Base-by-base conservation (phyloP, 2,329 filamentous ascomycete species). In the Nigrograna mackinnonii region DNA sequence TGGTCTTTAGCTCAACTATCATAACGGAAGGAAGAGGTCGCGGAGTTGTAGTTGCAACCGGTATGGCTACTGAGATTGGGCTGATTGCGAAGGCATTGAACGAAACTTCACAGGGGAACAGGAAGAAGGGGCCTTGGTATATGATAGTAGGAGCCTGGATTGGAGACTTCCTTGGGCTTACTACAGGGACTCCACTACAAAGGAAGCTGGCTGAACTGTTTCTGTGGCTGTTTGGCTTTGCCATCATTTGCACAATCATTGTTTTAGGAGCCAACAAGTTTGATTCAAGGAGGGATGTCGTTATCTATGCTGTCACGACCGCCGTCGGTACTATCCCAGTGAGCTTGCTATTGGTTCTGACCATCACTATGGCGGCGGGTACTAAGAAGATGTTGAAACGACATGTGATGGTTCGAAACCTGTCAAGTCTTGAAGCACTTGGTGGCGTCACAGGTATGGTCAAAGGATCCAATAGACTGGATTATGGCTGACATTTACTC, bases 1-100 rank as follows among this genome's bases (percentile, higher is more conserved):
- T 88, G 62, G 80, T 80, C 17, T 88, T 85, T 64, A 85, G 83
- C 40, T 85, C 83, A 40, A 86, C 84, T 37, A 86, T 80, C 4
- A 78, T 89, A 44, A 87, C 84, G 5, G 84, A 85, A 50, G 86
- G 86, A 22, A 81, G 86, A 38, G 86, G 79, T 21, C 81, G 76
- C 11, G 86, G 85, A 31, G 77, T 89, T 33, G 85, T 88, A 20
- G 80, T 84, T 37, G 77, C 81, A 5, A 87, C 82, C 4, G 85
- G 83, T 24, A 86, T 88, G 81, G 70, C 77, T 44, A 90, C 87
- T 5, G 84, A 89, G 60, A 86, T 90, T 41, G 87, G 87, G 46
- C 81, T 82, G 49, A 89, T 91, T 50, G 86, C 87, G n/a, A 77
- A 80, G 33, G 70, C 85, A 38, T 75, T 91, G 16, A 80, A 84